Evolutionary conservation across 2,329 filamentous ascomycete genomes (phyloP).

Genomic region (Venturia nashicola): DNA sequence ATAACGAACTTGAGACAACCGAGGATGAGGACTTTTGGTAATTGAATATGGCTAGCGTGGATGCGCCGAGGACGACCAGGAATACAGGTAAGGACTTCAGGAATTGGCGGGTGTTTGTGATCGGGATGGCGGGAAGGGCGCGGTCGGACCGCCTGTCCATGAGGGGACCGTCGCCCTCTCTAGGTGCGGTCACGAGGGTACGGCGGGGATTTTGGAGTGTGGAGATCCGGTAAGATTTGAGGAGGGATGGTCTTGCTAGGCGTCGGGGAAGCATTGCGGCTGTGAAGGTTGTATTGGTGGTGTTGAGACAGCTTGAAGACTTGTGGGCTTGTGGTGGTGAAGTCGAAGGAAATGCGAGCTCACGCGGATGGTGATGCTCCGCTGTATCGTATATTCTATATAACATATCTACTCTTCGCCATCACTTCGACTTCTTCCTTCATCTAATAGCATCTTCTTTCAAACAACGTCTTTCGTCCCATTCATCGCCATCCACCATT

Average conservation of each 20-base stretch:
- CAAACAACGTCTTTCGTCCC: too few species aligned
- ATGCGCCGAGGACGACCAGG: constrained; percentile 54
- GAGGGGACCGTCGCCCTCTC: constrained; percentile 37
- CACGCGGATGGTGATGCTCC: neutral
- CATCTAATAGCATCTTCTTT: too few species aligned
- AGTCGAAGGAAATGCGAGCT: neutral
- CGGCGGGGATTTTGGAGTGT: constrained; percentile 16
- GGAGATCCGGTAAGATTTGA: neutral
- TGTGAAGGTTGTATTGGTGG: neutral
- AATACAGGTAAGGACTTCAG: constrained; percentile 70
- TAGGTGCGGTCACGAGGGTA: constrained; percentile 37
- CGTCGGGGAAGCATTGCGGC: constrained; percentile 1
- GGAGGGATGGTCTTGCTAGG: neutral
- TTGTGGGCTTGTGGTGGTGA: neutral
- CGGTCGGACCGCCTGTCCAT: constrained; percentile 41
- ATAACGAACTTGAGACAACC: constrained; percentile 72
- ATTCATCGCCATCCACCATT: too few species aligned
- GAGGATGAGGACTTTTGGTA: constrained; percentile 92
- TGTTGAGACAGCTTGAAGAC: neutral
- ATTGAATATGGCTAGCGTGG: constrained; percentile 89
- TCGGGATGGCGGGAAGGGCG: constrained; percentile 32
- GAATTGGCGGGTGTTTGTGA: constrained; percentile 12
- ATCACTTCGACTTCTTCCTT: neutral
- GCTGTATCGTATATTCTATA: too few species aligned
- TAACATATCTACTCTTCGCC: neutral